Evolutionary conservation across 768 basidiomycete species (phyloP).

Genomic region (Leccinum ochraceum): DNA sequence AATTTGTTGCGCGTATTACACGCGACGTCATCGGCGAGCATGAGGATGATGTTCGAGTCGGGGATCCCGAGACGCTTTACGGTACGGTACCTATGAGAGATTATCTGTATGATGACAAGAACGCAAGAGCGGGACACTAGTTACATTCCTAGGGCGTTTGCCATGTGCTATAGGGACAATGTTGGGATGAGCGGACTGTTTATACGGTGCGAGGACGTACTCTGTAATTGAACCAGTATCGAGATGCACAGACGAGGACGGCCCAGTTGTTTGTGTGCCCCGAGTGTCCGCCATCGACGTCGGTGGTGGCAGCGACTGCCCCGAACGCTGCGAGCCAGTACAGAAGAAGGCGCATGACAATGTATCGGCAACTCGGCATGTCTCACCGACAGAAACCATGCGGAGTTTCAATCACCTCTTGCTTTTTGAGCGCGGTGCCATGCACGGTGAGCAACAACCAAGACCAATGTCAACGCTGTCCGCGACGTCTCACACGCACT

Average conservation of each 20-base stretch:
- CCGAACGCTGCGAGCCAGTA: conserved; percentile 34
- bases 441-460: conserved; percentile 29
- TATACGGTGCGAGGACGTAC: conserved; percentile 41
- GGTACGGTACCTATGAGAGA: conserved; percentile 80
- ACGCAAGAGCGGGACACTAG: conserved; percentile 14
- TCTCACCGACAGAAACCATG: background rate
- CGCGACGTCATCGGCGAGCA: conserved; percentile 96
- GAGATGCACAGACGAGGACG: conserved; percentile 88
- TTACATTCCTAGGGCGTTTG: conserved; percentile 95
- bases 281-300: conserved; percentile 48
- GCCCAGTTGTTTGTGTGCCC: conserved; percentile 98
- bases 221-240: conserved; percentile 99
- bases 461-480: background rate
- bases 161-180: conserved; percentile 78
- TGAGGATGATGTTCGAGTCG: conserved; percentile 98
- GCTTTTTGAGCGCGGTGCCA: conserved; percentile 18
- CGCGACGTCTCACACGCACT: background rate
- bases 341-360: conserved; percentile 25
- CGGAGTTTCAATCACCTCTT: conserved; percentile 28
- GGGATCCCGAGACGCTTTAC: conserved; percentile 98
- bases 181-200: background rate
- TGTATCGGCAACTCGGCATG: conserved; percentile 30
- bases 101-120: conserved; percentile 5
- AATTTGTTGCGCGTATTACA: conserved; percentile 93
- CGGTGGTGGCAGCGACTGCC: conserved; percentile 32